A percentile compares a stretch with the other conserved stretches of the same genome.
Evolutionary conservation across 2,329 filamentous ascomycete species (phyloP).

Genomic region (Colletotrichum tabaci): DNA sequence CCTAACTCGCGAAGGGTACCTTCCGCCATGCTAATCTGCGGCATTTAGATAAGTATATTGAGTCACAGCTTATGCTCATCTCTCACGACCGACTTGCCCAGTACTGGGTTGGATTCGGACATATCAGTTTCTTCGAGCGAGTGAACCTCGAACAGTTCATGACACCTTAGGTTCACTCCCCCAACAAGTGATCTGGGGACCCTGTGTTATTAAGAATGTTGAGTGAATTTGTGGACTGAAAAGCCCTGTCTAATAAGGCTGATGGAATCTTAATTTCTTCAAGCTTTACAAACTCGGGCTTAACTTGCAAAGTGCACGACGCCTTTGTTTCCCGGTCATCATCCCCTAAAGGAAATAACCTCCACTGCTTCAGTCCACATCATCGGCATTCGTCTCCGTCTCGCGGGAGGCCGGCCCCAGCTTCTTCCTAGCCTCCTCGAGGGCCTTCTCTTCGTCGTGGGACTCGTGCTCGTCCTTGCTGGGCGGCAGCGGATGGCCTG

Average conservation of each 20-base stretch:
- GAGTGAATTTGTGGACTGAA: background rate
- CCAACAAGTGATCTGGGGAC: background rate
- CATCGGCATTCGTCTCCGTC: conserved; percentile 55
- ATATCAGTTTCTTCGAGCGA: conserved; percentile 73
- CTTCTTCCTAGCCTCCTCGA: conserved; percentile 58
- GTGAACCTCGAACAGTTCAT: conserved; percentile 71
- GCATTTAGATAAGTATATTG: conserved; percentile 78
- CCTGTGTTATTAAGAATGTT: background rate
- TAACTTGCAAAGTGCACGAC: background rate
- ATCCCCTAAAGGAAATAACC: too few species aligned
- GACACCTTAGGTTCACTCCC: conserved; percentile 42
- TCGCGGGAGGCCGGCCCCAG: conserved; percentile 48
- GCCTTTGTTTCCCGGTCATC: too few species aligned
- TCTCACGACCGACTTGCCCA: conserved; percentile 85
- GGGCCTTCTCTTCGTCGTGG: conserved; percentile 52
- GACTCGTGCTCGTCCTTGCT: conserved; percentile 45
- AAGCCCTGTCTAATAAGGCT: too few species aligned
- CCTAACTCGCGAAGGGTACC: background rate
- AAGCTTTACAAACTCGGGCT: too few species aligned
- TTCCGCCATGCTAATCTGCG: background rate
- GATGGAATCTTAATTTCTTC: too few species aligned
- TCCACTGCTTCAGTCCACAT: conserved; percentile 57
- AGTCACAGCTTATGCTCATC: conserved; percentile 83
- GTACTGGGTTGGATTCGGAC: conserved; percentile 79
- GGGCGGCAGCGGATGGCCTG: conserved; percentile 28